Conservation (phyloP, 1,284 basidiomycete species). For the Ganoderma multipileum region DNA sequence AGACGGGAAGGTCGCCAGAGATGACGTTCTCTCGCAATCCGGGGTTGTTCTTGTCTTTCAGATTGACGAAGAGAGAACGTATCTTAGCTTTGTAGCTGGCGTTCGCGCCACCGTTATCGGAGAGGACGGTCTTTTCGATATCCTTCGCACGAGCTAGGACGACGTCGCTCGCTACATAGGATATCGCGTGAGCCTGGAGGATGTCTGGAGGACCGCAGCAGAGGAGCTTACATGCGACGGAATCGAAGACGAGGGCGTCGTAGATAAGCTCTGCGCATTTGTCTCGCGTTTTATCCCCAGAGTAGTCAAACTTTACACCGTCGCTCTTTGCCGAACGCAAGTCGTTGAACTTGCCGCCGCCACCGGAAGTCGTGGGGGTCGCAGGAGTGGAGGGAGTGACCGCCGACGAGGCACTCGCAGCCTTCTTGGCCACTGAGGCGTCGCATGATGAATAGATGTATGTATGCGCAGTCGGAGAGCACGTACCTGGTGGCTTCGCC, state of each 20-base stretch:
- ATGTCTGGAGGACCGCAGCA: slow-evolving; percentile 3
- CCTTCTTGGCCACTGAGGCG: slow-evolving; percentile 35
- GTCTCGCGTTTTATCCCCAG: slow-evolving; percentile 81
- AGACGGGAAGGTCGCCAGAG: slow-evolving; percentile 76
- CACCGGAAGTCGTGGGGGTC: slow-evolving; percentile 49
- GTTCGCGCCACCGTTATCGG: slow-evolving; percentile 52
- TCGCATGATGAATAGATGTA: neutral
- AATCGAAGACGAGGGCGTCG: slow-evolving; percentile 87
- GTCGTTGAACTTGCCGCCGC: slow-evolving; percentile 43
- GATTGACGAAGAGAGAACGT: slow-evolving; percentile 88
- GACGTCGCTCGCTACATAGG: slow-evolving; percentile 67
- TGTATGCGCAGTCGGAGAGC: slow-evolving; percentile 23
- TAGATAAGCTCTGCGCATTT: slow-evolving; percentile 93
- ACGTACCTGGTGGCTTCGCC: slow-evolving; percentile 44
- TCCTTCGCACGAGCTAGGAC: slow-evolving; percentile 64
- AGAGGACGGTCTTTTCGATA: slow-evolving; percentile 65
- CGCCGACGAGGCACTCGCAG: slow-evolving; percentile 33
- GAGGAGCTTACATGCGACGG: slow-evolving; percentile 79
- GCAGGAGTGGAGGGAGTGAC: slow-evolving; percentile 51
- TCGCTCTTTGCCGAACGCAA: slow-evolving; percentile 74
- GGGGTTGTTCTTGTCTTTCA: slow-evolving; percentile 97
- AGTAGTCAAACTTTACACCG: slow-evolving; percentile 62
- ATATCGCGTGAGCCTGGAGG: neutral
- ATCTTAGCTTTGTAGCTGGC: slow-evolving; percentile 83
- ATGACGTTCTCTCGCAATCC: slow-evolving; percentile 86